Percentiles rank a stretch among this genome's conserved stretches.
Evolutionary conservation across 2,329 filamentous ascomycete species (phyloP).

Genomic region (Phialocephala subalpina): DNA sequence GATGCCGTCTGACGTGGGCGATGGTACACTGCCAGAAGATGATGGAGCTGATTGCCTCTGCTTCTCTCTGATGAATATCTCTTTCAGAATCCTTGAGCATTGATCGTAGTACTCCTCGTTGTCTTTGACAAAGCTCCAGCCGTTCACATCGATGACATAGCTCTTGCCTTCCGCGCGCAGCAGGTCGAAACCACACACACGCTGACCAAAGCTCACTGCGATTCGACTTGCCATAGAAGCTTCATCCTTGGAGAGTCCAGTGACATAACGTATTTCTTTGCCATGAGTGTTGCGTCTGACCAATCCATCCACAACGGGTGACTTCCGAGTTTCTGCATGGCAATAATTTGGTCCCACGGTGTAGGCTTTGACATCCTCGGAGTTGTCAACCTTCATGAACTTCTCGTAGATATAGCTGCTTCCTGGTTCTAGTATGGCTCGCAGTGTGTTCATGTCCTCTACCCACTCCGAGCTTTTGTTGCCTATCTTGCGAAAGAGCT

Average conservation of each 20-base stretch:
- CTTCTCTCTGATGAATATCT: slow-evolving; percentile 87
- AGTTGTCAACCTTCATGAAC: slow-evolving; percentile 95
- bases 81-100: slow-evolving; percentile 83
- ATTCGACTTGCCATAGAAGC: slow-evolving; percentile 89
- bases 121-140: slow-evolving; percentile 99
- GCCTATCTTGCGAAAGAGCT: slow-evolving; percentile 95
- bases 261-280: slow-evolving; percentile 96
- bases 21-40: background rate
- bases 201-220: slow-evolving; percentile 88
- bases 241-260: slow-evolving; percentile 81
- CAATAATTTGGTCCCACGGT: slow-evolving; percentile 94
- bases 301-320: slow-evolving; percentile 94
- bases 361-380: slow-evolving; percentile 98
- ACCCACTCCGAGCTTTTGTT: slow-evolving; percentile 99
- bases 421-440: slow-evolving; percentile 80
- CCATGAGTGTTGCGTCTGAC: slow-evolving; percentile 96
- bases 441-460: slow-evolving; percentile 75
- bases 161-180: slow-evolving; percentile 88
- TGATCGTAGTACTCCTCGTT: slow-evolving; percentile 99
- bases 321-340: slow-evolving; percentile 96
- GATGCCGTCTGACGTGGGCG: slow-evolving; percentile 31
- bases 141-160: slow-evolving; percentile 98
- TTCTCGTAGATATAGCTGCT: slow-evolving; percentile 97
- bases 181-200: slow-evolving; percentile 95
- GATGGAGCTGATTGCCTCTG: slow-evolving; percentile 59